Base-by-base conservation (phyloP, 805 yeast genomes). In the Candida orba region DNA sequence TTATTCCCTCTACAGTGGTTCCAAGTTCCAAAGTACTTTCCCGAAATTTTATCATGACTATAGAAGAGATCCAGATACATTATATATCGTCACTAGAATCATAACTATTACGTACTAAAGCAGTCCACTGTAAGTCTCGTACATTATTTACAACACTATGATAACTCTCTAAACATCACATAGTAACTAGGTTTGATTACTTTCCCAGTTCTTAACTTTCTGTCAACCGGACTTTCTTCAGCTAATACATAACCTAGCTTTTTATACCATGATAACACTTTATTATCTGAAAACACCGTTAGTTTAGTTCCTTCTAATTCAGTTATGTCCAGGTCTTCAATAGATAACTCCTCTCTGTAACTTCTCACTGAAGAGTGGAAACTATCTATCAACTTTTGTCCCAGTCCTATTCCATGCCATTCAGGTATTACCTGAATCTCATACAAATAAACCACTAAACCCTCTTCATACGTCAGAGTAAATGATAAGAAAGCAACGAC, bases 281-380 rank as follows among this genome's bases (percentile, higher is more conserved):
- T 52, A 49, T 78, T 78, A 15, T 63, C 67, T 23, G 71, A 48
- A 50, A 78, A 78, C 1, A 77, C 83, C 2, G 83, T 78, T 34
- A 78, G 56, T 31, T 54, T 56, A 10, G 52, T 46, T 1, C 50
- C 51, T n/a, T 36, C 44, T 3, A 56, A 15, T 14, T 43, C 38
- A 10, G 36, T 14, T 2, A 41, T n/a, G 9, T 42, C 43, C 4
- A 43, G 34, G 7, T 39, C 48, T 12, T 30, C 34, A 17, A 44
- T 31, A 2, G 12, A n/a, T 13, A 48, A 36, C 4, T 33, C 33
- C 14, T 39, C 51, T 53, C 33, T 27, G 6, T 63, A 34, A 7
- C 5, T 4, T 9, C 15, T 39, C 0, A 68, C 64, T 5, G 71
- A 44, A 0, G 38, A 13, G 39, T 73, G 75, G 30, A 76, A 62